These are phyloP conservation scores for Suillus paluster DNA, from an alignment of 768 basidiomycete species.

Conservation along the genomic window DNA sequence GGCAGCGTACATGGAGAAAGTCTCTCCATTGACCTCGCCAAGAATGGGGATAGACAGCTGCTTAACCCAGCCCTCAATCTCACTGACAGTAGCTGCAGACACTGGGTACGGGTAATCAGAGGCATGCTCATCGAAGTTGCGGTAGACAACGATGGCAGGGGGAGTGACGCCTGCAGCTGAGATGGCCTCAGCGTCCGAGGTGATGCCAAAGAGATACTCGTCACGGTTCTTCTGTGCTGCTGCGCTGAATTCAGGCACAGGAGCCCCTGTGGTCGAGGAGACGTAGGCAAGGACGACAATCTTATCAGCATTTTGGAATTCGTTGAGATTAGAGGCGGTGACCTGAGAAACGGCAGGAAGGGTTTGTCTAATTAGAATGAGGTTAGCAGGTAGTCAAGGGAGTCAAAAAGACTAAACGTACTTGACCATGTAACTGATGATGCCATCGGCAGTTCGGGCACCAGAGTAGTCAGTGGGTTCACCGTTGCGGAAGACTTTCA, in stretches of 20 bases:
- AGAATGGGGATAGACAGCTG: constrained; percentile 86
- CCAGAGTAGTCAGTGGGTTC: constrained; percentile 81
- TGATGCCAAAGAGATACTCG: constrained; percentile 89
- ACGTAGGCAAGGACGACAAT: constrained; percentile 90
- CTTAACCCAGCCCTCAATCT: constrained; percentile 78
- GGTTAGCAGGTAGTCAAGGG: constrained; percentile 9
- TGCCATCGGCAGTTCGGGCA: constrained; percentile 93
- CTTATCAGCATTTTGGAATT: constrained; percentile 89
- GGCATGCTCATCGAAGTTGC: constrained; percentile 85
- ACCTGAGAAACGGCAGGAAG: constrained; percentile 91
- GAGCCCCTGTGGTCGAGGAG: constrained; percentile 69
- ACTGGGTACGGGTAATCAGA: constrained; percentile 67
- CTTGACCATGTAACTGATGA: constrained; percentile 97
- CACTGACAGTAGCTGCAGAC: constrained; percentile 55
- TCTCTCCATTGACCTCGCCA: constrained; percentile 93
- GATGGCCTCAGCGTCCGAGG: constrained; percentile 71
- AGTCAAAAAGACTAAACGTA: constrained; percentile 39
- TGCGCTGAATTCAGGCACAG: constrained; percentile 73
- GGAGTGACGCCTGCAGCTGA: constrained; percentile 74
- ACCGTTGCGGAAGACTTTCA: constrained; percentile 93
- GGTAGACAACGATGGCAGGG: constrained; percentile 91
- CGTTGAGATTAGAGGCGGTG: constrained; percentile 72
- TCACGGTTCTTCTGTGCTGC: constrained; percentile 90
- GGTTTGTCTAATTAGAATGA: constrained; percentile 65
- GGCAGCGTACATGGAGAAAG: constrained; percentile 83